These are phyloP conservation scores for Cercospora zeina DNA, from an alignment of 2,329 filamentous ascomycete genomes.

Conservation along the genomic window DNA sequence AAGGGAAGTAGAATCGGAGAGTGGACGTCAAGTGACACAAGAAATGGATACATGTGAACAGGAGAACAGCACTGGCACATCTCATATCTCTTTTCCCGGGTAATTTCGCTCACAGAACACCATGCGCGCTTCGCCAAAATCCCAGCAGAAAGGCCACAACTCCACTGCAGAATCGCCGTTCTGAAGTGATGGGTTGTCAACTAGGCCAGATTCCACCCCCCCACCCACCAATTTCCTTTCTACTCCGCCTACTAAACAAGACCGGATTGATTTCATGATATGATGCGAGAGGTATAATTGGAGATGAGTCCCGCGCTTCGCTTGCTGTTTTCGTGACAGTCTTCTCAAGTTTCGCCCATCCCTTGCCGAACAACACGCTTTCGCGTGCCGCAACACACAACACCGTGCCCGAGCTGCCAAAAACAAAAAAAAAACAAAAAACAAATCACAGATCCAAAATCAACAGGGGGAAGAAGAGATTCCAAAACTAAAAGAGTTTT, in stretches of 20 bases:
- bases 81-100: background rate
- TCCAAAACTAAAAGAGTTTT: background rate
- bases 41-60: background rate
- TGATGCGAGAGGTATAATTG: slow-evolving; percentile 1
- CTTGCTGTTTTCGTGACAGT: slow-evolving; percentile 2
- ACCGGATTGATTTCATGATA: slow-evolving; percentile 1
- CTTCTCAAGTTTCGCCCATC: background rate
- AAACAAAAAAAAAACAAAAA: background rate
- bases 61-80: background rate
- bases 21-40: too few species aligned
- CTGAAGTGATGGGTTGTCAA: background rate
- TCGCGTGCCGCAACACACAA: background rate
- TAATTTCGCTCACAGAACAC: background rate
- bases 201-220: background rate
- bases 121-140: slow-evolving; percentile 1
- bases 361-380: background rate
- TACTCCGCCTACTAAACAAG: background rate
- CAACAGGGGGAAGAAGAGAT: slow-evolving; percentile 1
- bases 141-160: background rate
- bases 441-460: slow-evolving; percentile 1
- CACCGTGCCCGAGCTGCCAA: background rate
- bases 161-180: background rate
- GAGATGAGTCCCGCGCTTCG: background rate
- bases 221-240: background rate
- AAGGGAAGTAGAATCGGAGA: background rate